Conservation (phyloP, 2,329 filamentous ascomycete genomes). For the Fusarium hostae region DNA sequence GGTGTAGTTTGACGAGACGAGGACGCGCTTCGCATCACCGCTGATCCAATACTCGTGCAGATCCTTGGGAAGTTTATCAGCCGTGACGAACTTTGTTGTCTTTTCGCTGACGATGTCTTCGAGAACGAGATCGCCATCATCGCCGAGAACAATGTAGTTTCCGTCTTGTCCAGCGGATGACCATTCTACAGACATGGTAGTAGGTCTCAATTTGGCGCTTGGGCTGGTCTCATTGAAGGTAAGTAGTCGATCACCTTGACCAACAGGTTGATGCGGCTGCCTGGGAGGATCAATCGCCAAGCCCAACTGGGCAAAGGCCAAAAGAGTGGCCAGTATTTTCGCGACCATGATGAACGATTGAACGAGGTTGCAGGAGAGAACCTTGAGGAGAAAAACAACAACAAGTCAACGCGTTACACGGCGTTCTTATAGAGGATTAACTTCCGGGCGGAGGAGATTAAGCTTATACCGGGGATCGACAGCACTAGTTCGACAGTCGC, state of each 20-base stretch:
- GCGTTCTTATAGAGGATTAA: constrained; percentile 1
- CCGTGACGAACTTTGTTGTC: constrained; percentile 66
- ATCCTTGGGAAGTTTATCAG: constrained; percentile 65
- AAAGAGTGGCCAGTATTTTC: constrained; percentile 28
- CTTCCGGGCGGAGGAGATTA: not conserved
- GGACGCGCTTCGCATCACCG: constrained; percentile 65
- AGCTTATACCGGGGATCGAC: constrained; percentile 33
- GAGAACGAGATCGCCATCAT: constrained; percentile 66
- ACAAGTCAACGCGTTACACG: not conserved
- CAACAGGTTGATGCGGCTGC: constrained; percentile 64
- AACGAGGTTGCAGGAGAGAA: not conserved
- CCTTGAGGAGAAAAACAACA: not conserved
- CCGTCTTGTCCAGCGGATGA: constrained; percentile 69
- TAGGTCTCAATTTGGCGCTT: constrained; percentile 56
- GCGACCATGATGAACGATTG: constrained; percentile 16
- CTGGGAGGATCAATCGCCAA: constrained; percentile 62
- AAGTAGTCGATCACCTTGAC: constrained; percentile 66
- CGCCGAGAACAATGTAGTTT: constrained; percentile 65
- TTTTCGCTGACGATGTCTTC: constrained; percentile 70
- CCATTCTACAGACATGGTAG: constrained; percentile 65
- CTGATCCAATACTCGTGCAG: constrained; percentile 71
- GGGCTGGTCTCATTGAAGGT: constrained; percentile 70
- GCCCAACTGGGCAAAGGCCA: constrained; percentile 33
- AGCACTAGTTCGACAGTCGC: constrained; percentile 5
- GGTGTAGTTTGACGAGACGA: constrained; percentile 73